Conservation (phyloP, 305 asterid species). For the Solanum hybrid region DNA sequence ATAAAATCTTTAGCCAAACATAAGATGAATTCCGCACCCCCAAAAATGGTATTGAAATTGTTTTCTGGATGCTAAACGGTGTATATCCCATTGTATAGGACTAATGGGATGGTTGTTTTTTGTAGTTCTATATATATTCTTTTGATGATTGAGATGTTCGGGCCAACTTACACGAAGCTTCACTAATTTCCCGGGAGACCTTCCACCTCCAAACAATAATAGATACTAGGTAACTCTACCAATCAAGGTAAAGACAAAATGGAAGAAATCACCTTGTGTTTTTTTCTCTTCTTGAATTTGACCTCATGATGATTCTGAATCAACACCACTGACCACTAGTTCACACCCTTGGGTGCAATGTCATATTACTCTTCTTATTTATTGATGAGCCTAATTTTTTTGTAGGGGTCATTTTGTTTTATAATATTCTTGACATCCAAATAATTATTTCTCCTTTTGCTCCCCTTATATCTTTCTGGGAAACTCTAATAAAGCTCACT, state of each 20-base stretch:
- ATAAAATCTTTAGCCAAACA: no score
- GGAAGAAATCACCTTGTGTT: background rate
- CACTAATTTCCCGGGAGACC: background rate
- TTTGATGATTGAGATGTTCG: no score
- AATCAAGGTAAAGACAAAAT: background rate
- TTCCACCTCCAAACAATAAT: background rate
- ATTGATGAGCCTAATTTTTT: background rate
- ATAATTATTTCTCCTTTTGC: background rate
- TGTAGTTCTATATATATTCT: no score
- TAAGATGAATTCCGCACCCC: no score
- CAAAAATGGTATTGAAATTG: no score
- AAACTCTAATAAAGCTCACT: background rate
- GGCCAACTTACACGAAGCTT: background rate
- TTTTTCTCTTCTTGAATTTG: background rate
- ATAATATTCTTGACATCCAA: background rate
- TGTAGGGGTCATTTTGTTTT: background rate
- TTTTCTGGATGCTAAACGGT: no score
- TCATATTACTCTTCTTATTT: background rate
- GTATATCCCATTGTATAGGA: no score
- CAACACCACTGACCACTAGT: background rate
- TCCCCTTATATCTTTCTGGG: background rate
- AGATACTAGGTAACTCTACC: background rate
- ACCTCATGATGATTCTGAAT: background rate
- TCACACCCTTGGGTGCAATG: background rate
- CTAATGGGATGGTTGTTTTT: no score